Evolutionary conservation across 352 stramenopile genomes (phyloP).

Genomic region (Phytophthora cryptogea): DNA sequence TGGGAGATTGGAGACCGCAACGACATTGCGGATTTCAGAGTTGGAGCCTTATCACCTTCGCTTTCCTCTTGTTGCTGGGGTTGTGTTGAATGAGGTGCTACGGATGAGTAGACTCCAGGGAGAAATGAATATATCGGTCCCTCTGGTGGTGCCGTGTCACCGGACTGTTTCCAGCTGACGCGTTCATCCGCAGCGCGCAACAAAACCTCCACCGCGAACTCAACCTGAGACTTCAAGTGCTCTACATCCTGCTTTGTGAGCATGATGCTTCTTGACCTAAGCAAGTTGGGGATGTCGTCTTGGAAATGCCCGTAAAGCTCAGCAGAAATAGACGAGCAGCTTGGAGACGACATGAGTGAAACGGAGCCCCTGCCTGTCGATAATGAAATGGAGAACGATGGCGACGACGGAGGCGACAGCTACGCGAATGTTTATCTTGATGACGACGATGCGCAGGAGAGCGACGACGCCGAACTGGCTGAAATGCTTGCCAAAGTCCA

Average conservation of each 20-base stretch:
- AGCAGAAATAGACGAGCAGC: conserved; percentile 25
- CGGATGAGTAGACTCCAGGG: conserved; percentile 55
- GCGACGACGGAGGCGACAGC: conserved; percentile 36
- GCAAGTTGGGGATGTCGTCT: background rate
- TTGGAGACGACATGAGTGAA: conserved; percentile 25
- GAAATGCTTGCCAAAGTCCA: conserved; percentile 80
- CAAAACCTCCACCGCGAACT: conserved; percentile 61
- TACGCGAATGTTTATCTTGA: conserved; percentile 50
- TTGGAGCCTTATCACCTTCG: conserved; percentile 9
- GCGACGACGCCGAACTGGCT: conserved; percentile 62
- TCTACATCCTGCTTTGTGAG: conserved; percentile 39
- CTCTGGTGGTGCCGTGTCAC: background rate
- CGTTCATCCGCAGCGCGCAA: conserved; percentile 59
- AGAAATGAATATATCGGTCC: conserved; percentile 55
- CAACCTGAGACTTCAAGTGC: conserved; percentile 59
- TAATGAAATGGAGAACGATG: conserved; percentile 27
- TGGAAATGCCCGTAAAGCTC: background rate
- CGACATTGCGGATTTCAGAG: conserved; percentile 7
- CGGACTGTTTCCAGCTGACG: conserved; percentile 59
- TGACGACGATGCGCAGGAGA: conserved; percentile 45
- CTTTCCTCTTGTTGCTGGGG: conserved; percentile 21
- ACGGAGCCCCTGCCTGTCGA: conserved; percentile 11
- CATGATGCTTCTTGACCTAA: conserved; percentile 8
- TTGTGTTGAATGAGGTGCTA: conserved; percentile 1
- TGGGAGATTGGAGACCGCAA: background rate